phyloP scores from a whole-genome alignment of 139 green algal genomes.

The Gonium pectorale region DNA sequence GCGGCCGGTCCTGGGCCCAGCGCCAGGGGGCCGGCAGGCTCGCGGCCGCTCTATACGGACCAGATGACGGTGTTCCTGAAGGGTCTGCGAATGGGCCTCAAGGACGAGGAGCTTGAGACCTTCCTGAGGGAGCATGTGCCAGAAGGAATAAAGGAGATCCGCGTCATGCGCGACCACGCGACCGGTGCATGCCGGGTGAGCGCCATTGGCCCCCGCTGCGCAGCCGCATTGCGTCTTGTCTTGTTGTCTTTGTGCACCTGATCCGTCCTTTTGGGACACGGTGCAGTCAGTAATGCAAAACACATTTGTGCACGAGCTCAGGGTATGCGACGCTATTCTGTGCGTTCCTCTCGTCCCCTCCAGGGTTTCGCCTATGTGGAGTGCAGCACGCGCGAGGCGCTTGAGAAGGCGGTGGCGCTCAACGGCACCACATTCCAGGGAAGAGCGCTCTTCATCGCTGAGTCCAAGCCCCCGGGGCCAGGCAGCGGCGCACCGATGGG shows the following conservation, averaged over 20 bases:
- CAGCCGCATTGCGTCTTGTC: too few species aligned
- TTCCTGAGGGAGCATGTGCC: conserved; percentile 63
- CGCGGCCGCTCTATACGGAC: conserved; percentile 49
- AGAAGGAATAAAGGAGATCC: conserved; percentile 63
- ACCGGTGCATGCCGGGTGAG: conserved; percentile 47
- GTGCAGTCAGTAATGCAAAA: too few species aligned
- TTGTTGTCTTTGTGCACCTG: too few species aligned
- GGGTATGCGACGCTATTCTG: too few species aligned
- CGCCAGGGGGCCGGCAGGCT: background rate
- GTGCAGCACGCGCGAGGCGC: conserved; percentile 65
- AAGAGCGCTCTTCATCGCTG: conserved; percentile 68
- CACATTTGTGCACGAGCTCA: too few species aligned
- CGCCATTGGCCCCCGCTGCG: too few species aligned
- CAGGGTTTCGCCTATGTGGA: conserved; percentile 90
- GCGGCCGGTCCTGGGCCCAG: background rate
- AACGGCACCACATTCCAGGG: conserved; percentile 66
- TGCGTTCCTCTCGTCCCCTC: background rate
- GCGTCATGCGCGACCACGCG: conserved; percentile 60
- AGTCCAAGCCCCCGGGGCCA: conserved; percentile 68
- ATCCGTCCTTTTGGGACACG: too few species aligned
- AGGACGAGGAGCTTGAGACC: conserved; percentile 58
- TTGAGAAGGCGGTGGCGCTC: conserved; percentile 65
- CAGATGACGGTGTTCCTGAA: conserved; percentile 64
- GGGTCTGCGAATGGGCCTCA: conserved; percentile 43
- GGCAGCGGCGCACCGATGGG: background rate